These are phyloP conservation scores for Rhizopogon rudus DNA, from an alignment of 768 basidiomycete species.

Conservation along the genomic window DNA sequence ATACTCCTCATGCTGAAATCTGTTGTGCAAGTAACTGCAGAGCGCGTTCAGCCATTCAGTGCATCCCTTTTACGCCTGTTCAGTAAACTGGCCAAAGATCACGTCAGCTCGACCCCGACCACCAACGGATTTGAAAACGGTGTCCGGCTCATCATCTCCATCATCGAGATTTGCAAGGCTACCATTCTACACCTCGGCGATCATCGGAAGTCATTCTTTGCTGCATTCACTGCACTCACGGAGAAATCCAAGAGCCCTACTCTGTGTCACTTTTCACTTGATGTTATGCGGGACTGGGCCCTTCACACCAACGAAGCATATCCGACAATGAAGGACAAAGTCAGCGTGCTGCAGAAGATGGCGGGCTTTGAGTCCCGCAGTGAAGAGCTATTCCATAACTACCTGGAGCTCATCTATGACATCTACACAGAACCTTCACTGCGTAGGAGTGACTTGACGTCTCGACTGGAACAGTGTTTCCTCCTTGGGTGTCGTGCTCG, in stretches of 20 bases:
- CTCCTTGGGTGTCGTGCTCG: constrained; percentile 85
- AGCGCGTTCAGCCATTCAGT: constrained; percentile 79
- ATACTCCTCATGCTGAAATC: constrained; percentile 85
- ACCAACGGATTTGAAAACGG: constrained; percentile 50
- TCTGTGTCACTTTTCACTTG: constrained; percentile 81
- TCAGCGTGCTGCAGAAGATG: constrained; percentile 86
- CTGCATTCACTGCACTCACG: constrained; percentile 71
- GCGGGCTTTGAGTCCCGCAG: constrained; percentile 72
- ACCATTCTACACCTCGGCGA: constrained; percentile 83
- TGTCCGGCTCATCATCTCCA: constrained; percentile 65
- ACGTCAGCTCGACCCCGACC: constrained; percentile 53
- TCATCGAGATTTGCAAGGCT: constrained; percentile 81
- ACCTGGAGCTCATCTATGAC: constrained; percentile 86
- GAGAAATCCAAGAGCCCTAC: constrained; percentile 82
- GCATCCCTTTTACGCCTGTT: constrained; percentile 76
- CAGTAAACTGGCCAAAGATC: constrained; percentile 83
- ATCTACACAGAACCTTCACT: constrained; percentile 87
- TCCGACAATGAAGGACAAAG: constrained; percentile 95
- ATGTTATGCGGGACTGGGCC: constrained; percentile 88
- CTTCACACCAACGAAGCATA: constrained; percentile 78
- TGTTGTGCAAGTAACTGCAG: constrained; percentile 73
- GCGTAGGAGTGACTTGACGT: constrained; percentile 89
- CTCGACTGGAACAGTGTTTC: constrained; percentile 89
- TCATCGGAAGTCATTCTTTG: constrained; percentile 76
- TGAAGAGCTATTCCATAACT: constrained; percentile 76